Evolutionary conservation across 176 grass and related monocot species (phyloP).

Genomic region (Oryza officinalis): DNA sequence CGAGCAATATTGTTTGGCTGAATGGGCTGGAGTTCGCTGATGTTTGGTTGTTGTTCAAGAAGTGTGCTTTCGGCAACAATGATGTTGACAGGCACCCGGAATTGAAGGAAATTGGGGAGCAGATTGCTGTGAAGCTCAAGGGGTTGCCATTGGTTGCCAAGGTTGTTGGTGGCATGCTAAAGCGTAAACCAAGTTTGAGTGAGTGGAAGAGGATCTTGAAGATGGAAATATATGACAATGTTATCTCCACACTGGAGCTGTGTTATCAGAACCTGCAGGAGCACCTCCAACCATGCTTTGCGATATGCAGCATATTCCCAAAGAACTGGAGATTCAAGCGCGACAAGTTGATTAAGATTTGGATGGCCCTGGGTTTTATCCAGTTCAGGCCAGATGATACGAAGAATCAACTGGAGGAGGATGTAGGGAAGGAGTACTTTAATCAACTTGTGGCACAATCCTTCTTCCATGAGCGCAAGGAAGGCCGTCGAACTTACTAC

Average conservation of each 20-base stretch:
- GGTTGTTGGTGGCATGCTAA: constrained; percentile 30
- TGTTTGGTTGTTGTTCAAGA: constrained; percentile 42
- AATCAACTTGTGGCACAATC: constrained; percentile 37
- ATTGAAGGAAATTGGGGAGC: background rate
- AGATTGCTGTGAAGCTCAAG: constrained; percentile 28
- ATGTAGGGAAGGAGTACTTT: constrained; percentile 38
- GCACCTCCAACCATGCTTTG: constrained; percentile 49
- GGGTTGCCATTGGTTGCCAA: constrained; percentile 30
- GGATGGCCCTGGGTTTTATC: constrained; percentile 56
- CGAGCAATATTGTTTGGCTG: constrained; percentile 3
- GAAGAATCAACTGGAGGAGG: background rate
- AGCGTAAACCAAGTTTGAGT: background rate
- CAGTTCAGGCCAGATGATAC: background rate
- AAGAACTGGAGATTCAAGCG: constrained; percentile 47
- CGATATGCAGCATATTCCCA: constrained; percentile 43
- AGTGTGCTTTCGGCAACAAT: constrained; percentile 4
- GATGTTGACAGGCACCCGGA: background rate
- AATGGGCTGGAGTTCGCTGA: background rate
- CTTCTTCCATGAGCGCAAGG: constrained; percentile 37
- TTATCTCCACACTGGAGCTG: constrained; percentile 19
- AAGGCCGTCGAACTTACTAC: constrained; percentile 37
- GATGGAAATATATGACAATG: constrained; percentile 6
- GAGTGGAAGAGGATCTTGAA: constrained; percentile 23
- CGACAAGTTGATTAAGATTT: constrained; percentile 47
- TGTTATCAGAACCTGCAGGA: constrained; percentile 39